Evolutionary conservation across 176 grass and related monocot species (phyloP).

Genomic region (Aechmea fasciata): DNA sequence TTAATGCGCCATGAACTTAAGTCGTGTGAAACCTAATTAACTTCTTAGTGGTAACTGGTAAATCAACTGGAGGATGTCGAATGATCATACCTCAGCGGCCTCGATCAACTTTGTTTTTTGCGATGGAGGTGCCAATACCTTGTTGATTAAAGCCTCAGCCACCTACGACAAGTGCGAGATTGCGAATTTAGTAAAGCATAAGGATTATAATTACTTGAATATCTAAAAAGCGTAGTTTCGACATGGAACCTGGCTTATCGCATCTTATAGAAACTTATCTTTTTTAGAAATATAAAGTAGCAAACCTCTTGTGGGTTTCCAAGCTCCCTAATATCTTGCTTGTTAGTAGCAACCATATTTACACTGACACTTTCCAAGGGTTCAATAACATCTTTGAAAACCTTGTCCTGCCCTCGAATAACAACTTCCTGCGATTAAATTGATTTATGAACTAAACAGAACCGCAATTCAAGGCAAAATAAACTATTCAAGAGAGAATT

Average conservation of each 20-base stretch:
- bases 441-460: not conserved
- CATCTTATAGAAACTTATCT: not conserved
- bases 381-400: conserved; percentile 95
- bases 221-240: not conserved
- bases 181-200: not conserved
- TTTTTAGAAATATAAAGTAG: not conserved
- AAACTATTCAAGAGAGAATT: not conserved
- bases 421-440: conserved; percentile 49
- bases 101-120: conserved; percentile 88
- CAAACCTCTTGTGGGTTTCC: conserved; percentile 62
- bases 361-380: conserved; percentile 86
- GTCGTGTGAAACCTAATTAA: not conserved
- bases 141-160: conserved; percentile 68
- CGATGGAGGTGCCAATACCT: conserved; percentile 57
- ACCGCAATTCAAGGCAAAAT: not conserved
- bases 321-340: conserved; percentile 74
- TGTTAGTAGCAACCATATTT: conserved; percentile 64
- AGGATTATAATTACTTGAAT: not conserved
- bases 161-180: conserved; percentile 29
- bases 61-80: not conserved
- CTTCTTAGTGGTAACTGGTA: not conserved
- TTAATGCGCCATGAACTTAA: too few species aligned
- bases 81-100: conserved; percentile 63
- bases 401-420: conserved; percentile 90
- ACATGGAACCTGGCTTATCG: not conserved